These are phyloP conservation scores for Cyberlindnera maclurae DNA, from an alignment of 805 yeast genomes.

Conservation along the genomic window DNA sequence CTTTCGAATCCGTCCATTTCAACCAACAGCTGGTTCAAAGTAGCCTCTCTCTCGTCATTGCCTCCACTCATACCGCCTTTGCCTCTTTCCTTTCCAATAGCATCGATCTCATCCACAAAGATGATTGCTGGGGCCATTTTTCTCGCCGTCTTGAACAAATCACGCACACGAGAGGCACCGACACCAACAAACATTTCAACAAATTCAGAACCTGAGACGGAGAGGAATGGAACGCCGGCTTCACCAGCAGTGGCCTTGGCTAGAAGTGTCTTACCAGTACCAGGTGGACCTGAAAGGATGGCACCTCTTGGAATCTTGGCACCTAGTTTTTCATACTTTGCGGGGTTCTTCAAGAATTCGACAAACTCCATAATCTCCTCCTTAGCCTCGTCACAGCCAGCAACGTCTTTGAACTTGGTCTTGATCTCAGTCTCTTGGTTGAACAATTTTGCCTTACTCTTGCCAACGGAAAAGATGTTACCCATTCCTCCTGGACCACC, in stretches of 20 bases:
- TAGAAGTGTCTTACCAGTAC: constrained; percentile 89
- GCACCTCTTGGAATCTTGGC: constrained; percentile 97
- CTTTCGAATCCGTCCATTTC: constrained; percentile 94
- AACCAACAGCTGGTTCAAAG: constrained; percentile 84
- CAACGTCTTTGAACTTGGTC: constrained; percentile 81
- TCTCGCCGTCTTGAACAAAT: constrained; percentile 82
- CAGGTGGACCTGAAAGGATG: constrained; percentile 90
- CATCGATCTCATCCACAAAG: constrained; percentile 93
- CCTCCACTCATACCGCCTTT: constrained; percentile 71
- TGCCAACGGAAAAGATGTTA: constrained; percentile 71
- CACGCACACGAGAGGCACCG: constrained; percentile 93
- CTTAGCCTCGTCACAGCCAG: constrained; percentile 92
- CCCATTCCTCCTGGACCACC: constrained; percentile 49
- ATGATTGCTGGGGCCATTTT: constrained; percentile 86
- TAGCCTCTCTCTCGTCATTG: constrained; percentile 90
- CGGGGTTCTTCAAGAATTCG: constrained; percentile 76
- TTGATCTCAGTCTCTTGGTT: constrained; percentile 80
- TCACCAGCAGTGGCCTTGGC: constrained; percentile 97
- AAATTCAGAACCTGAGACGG: constrained; percentile 90
- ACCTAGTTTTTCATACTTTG: constrained; percentile 78
- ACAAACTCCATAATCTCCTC: constrained; percentile 96
- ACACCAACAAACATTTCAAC: constrained; percentile 98
- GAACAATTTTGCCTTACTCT: constrained; percentile 71
- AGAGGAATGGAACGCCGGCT: constrained; percentile 88
- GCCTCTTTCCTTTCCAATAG: constrained; percentile 82